Base-by-base conservation (phyloP, 208 protist genomes). In the Acanthamoeba triangularis region DNA sequence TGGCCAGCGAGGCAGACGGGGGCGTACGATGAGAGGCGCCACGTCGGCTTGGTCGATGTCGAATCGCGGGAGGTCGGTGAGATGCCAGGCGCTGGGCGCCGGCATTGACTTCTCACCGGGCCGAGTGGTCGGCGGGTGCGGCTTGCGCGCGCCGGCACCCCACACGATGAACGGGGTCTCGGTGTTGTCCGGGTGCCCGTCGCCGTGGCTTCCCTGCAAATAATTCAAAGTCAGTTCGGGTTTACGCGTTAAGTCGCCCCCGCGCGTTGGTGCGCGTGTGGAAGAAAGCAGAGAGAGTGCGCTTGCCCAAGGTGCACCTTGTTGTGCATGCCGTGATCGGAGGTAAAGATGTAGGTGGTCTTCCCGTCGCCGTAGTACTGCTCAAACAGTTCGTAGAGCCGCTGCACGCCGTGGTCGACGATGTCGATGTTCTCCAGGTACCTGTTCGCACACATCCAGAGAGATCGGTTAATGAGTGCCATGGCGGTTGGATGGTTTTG, bases 311-410 rank as follows among this genome's bases (percentile, higher is more conserved):
- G 76, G 3, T n/a, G n/a, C 13, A 96, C 97, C 41, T 95, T 97
- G 93, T 98, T 97, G 52, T 63, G 96, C 98, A 98, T 98, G 52
- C 98, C 98, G 67, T 98, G 98, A 59, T 98, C 98, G 3, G 96
- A 88, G 8, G 98, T 98, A 54, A 98, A 98, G 16, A 98, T 28
- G 52, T 96, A 98, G 8, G 96, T 92, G n/a, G 98, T 98, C 14
- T 49, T 47, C n/a, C 33, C 85, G 18, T 97, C 93, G 11, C 52
- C 44, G 74, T 97, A 98, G 47, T 96, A 98, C 5, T 96, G 56
- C 49, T 97, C 96, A 3, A 98, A 72, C 33, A 96, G 28, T 1
- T 91, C 61, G 7, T 41, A 23, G 0, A 97, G 67, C 16, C 90
- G 78, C 59, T 97, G 30, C 35, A 98, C 80, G 23, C 96, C 96